Evolutionary conservation across 2,329 filamentous ascomycete genomes (phyloP).

Genomic region (Aspergillus vadensis): DNA sequence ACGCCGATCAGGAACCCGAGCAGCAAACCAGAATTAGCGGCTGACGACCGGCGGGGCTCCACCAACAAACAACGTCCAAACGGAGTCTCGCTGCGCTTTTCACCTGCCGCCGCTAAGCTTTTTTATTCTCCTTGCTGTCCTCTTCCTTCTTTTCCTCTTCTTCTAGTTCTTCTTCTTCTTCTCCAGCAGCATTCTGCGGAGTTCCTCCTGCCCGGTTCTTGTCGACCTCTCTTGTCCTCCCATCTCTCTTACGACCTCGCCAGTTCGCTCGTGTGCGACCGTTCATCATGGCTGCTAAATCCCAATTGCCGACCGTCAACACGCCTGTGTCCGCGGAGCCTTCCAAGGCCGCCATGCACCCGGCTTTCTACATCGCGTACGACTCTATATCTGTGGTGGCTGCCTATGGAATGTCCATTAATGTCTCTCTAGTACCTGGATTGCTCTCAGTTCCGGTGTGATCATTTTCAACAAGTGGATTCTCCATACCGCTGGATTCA

Average conservation of each 20-base stretch:
- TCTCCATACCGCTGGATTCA: slow-evolving; percentile 78
- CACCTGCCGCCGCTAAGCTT: background rate
- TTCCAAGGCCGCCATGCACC: slow-evolving; percentile 25
- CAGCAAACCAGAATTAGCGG: background rate
- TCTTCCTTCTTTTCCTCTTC: background rate
- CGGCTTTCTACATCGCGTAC: slow-evolving; percentile 35
- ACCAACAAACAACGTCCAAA: too few relatives aligned
- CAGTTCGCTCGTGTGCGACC: background rate
- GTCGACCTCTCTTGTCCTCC: background rate
- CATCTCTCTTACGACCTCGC: background rate
- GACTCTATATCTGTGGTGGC: slow-evolving; percentile 9
- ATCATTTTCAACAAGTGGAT: slow-evolving; percentile 99
- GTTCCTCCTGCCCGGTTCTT: background rate
- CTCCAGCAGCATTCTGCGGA: background rate
- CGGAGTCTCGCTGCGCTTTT: background rate
- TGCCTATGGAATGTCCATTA: background rate
- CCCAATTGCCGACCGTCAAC: slow-evolving; percentile 6
- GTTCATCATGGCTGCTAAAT: slow-evolving; percentile 4
- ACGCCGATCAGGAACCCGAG: slow-evolving; percentile 1
- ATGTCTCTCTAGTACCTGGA: slow-evolving; percentile 70
- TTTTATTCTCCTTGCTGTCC: background rate
- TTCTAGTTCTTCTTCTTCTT: background rate
- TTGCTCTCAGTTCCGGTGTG: slow-evolving; percentile 83
- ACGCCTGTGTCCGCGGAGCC: slow-evolving; percentile 2
- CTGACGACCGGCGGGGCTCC: background rate